Evolutionary conservation across 2,329 filamentous ascomycete genomes (phyloP).

Genomic region (Venturia aucupariae): DNA sequence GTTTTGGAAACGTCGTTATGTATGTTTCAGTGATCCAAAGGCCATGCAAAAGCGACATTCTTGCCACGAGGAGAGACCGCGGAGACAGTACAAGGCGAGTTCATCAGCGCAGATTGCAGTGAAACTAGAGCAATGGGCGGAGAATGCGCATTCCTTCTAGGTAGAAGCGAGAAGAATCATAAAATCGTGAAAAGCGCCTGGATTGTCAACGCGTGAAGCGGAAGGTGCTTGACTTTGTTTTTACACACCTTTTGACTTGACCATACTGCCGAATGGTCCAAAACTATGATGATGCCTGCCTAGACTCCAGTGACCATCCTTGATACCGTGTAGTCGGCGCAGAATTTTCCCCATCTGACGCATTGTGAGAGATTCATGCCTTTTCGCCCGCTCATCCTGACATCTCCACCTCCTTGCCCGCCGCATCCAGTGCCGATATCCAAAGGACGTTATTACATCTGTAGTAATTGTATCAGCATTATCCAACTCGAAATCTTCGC

Average conservation of each 20-base stretch:
- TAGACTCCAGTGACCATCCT: background rate
- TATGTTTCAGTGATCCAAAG: background rate
- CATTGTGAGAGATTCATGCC: background rate
- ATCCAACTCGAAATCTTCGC: background rate
- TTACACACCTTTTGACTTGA: slow-evolving; percentile 7
- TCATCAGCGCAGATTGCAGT: background rate
- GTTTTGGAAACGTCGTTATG: background rate
- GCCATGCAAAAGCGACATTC: background rate
- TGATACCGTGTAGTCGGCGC: background rate
- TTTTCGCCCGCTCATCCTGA: slow-evolving; percentile 5
- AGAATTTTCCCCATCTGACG: background rate
- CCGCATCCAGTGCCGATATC: slow-evolving; percentile 55
- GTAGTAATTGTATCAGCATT: slow-evolving; percentile 16
- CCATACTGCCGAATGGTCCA: background rate
- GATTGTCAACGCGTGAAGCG: slow-evolving; percentile 5
- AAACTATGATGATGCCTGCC: background rate
- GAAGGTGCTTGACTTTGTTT: background rate
- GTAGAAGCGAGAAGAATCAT: background rate
- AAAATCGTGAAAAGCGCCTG: background rate
- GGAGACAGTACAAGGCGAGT: background rate
- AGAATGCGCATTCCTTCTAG: background rate
- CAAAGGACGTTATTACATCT: slow-evolving; percentile 97
- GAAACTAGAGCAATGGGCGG: background rate
- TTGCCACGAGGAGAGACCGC: background rate
- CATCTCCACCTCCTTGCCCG: slow-evolving; percentile 32